These are phyloP conservation scores for Coemansia sp. DNA, from an alignment of 192 early-diverging fungal genomes.

Conservation along the genomic window DNA sequence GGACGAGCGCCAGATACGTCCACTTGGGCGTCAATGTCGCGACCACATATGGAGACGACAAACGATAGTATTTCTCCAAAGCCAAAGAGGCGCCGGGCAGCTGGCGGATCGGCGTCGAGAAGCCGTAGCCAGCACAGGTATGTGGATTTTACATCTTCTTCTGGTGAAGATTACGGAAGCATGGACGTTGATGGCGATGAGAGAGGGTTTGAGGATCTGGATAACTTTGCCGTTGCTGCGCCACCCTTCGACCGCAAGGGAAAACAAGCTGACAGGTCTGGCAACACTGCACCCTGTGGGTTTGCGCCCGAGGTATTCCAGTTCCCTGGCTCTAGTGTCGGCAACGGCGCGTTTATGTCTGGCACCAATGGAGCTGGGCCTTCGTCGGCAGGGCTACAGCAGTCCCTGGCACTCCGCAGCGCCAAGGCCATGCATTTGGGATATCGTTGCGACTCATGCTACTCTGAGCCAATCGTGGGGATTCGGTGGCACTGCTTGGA, in stretches of 20 bases:
- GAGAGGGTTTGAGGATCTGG: slow-evolving; percentile 13
- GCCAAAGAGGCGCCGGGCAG: slow-evolving; percentile 28
- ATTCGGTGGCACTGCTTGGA: slow-evolving; percentile 66
- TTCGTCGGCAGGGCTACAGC: slow-evolving; percentile 1
- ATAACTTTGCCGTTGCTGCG: slow-evolving; percentile 1
- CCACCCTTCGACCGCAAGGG: slow-evolving; percentile 39
- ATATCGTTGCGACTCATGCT: slow-evolving; percentile 68
- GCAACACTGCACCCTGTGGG: neutral
- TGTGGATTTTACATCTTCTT: slow-evolving; percentile 47
- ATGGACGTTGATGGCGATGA: neutral
- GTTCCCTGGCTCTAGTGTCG: neutral
- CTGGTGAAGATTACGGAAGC: slow-evolving; percentile 14
- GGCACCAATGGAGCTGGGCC: neutral
- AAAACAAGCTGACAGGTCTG: slow-evolving; percentile 42
- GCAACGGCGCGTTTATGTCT: neutral
- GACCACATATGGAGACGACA: neutral
- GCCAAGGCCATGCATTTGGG: slow-evolving; percentile 38
- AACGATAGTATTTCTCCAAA: slow-evolving; percentile 3
- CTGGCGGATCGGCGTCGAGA: slow-evolving; percentile 3
- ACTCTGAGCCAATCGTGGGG: slow-evolving; percentile 72
- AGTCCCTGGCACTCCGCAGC: slow-evolving; percentile 26
- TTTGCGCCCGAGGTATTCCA: neutral
- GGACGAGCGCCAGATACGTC: slow-evolving; percentile 61
- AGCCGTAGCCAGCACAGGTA: slow-evolving; percentile 16
- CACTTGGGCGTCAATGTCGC: slow-evolving; percentile 27